Evolutionary conservation across 1,284 basidiomycete species (phyloP).

Genomic region (Erythrobasidium hasegawianum): DNA sequence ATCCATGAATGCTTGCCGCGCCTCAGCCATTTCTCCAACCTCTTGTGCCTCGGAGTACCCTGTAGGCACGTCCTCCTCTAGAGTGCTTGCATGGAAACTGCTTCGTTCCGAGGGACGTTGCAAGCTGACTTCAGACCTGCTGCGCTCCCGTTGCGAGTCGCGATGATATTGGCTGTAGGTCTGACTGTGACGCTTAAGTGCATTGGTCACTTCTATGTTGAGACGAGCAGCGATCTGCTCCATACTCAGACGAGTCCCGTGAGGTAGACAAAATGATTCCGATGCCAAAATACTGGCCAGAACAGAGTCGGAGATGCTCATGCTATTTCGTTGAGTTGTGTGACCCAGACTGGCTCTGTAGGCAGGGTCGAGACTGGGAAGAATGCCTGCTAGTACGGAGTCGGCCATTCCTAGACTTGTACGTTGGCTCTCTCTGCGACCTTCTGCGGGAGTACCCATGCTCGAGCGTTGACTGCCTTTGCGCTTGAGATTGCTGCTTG

Average conservation of each 20-base stretch:
- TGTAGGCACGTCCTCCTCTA: neutral
- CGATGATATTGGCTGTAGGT: too few relatives aligned
- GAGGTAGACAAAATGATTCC: conserved; percentile 23
- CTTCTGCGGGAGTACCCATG: too few relatives aligned
- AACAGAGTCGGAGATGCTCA: conserved; percentile 23
- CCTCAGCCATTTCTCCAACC: neutral
- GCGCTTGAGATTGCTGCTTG: too few relatives aligned
- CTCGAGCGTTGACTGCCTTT: too few relatives aligned
- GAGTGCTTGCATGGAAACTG: neutral
- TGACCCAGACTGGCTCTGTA: neutral
- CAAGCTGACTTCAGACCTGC: neutral
- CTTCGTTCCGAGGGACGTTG: neutral
- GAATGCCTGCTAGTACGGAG: conserved; percentile 1
- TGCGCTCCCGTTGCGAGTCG: too few relatives aligned
- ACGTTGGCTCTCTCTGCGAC: too few relatives aligned
- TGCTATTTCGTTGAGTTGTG: conserved; percentile 9
- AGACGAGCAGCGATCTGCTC: conserved; percentile 22
- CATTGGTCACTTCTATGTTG: neutral
- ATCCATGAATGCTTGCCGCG: too few relatives aligned
- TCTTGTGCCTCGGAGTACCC: neutral
- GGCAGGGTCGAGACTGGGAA: neutral
- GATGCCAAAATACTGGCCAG: conserved; percentile 27
- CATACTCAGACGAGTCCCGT: conserved; percentile 11
- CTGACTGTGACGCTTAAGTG: neutral
- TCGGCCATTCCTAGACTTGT: neutral